These are phyloP conservation scores for Starmerella bombi DNA, from an alignment of 805 yeast genomes.

Conservation along the genomic window DNA sequence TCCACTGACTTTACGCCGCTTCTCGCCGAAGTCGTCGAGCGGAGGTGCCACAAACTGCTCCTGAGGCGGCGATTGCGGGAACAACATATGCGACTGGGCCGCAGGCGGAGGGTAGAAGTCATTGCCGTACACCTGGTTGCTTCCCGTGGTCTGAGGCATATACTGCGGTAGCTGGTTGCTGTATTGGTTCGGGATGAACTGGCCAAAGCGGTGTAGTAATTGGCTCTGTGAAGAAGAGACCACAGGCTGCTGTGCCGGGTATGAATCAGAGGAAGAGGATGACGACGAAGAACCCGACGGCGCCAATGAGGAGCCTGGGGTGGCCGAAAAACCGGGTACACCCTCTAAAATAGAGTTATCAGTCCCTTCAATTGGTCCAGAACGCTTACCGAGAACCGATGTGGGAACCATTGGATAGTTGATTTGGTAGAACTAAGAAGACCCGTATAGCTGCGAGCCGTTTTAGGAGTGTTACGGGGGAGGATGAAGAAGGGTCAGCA, in stretches of 20 bases:
- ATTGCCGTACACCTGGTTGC: background rate
- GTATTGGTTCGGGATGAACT: no score
- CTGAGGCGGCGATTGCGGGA: constrained; percentile 15
- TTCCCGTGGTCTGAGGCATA: no score
- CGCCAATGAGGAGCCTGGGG: background rate
- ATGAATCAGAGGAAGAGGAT: background rate
- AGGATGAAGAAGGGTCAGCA: no score
- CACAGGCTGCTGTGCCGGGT: no score
- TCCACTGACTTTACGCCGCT: constrained; percentile 10
- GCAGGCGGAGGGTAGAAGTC: background rate
- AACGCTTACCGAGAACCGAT: constrained; percentile 6
- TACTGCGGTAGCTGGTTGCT: no score
- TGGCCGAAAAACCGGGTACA: constrained; percentile 1
- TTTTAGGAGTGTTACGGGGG: no score
- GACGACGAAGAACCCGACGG: background rate
- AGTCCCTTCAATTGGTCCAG: constrained; percentile 1
- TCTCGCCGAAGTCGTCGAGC: constrained; percentile 13
- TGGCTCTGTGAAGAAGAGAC: no score
- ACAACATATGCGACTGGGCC: constrained; percentile 1
- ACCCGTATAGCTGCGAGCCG: no score
- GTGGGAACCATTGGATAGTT: background rate
- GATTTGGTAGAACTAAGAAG: no score
- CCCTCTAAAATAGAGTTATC: constrained; percentile 4
- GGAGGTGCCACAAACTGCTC: constrained; percentile 7
- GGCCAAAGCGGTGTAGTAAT: no score